Evolutionary conservation across 441 rosid genomes (phyloP).

Genomic region (Pelargonium myrrhifolium): DNA sequence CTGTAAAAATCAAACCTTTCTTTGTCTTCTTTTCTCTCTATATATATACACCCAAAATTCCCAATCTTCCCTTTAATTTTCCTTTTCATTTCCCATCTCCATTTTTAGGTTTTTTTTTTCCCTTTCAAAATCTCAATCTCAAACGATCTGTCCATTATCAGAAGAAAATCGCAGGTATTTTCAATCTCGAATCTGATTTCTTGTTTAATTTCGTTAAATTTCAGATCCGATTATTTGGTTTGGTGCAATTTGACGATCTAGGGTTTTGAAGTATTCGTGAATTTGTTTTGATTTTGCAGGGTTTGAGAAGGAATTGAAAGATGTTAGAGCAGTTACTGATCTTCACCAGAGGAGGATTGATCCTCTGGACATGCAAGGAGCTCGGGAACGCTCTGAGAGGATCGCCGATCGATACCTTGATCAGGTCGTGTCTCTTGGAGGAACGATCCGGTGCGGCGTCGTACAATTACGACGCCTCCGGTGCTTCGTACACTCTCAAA

Average conservation of each 20-base stretch:
- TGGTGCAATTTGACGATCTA: background rate
- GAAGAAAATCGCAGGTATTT: background rate
- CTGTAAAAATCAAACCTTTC: no score
- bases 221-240: background rate
- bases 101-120: background rate
- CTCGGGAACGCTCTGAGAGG: slow-evolving; percentile 85
- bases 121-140: background rate
- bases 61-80: background rate
- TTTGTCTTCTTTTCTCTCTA: background rate
- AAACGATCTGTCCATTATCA: background rate
- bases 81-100: background rate
- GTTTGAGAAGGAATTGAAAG: slow-evolving; percentile 10
- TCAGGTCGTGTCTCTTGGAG: slow-evolving; percentile 86
- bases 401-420: slow-evolving; percentile 87
- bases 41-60: background rate
- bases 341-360: slow-evolving; percentile 89
- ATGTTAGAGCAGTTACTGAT: slow-evolving; percentile 94
- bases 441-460: slow-evolving; percentile 83
- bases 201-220: background rate
- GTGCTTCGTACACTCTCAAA: slow-evolving; percentile 82
- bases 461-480: slow-evolving; percentile 64
- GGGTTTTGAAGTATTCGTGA: no score
- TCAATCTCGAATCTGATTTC: background rate
- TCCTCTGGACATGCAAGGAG: slow-evolving; percentile 97
- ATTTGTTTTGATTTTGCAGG: no score